A percentile compares a stretch with the other conserved stretches of the same genome.
These are phyloP conservation scores for Leishmania tarentolae DNA, from an alignment of 208 protist genomes.

Conservation along the genomic window DNA sequence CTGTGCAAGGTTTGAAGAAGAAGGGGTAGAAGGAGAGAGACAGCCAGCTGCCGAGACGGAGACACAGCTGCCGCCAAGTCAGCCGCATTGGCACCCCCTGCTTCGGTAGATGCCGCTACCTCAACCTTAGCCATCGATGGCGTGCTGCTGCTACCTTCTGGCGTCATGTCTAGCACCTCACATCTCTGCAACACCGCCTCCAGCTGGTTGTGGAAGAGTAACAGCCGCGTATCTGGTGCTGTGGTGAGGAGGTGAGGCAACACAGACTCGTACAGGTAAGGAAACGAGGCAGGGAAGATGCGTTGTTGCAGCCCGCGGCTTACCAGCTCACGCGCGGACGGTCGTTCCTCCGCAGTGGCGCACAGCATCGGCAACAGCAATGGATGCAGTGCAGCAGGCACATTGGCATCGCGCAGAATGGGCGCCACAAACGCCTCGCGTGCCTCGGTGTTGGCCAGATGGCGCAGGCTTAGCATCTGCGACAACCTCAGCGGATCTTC, in stretches of 20 bases:
- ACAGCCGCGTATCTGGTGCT: conserved; percentile 48
- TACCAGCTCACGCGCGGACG: conserved; percentile 52
- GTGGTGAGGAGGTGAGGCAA: conserved; percentile 55
- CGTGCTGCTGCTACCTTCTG: neutral
- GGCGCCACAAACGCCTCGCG: conserved; percentile 18
- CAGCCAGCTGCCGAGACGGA: conserved; percentile 8
- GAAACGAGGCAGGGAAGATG: conserved; percentile 62
- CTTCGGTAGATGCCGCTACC: neutral
- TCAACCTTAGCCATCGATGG: neutral
- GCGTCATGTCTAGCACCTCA: neutral
- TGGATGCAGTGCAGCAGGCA: conserved; percentile 16
- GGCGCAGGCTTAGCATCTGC: conserved; percentile 60
- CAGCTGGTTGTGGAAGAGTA: conserved; percentile 43
- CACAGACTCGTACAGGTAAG: conserved; percentile 39
- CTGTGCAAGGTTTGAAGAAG: conserved; percentile 50
- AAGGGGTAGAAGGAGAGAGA: conserved; percentile 50
- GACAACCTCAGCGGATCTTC: conserved; percentile 70
- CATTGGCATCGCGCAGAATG: conserved; percentile 17
- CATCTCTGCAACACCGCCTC: conserved; percentile 13
- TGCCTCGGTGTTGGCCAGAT: conserved; percentile 16
- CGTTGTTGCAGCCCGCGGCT: conserved; percentile 14
- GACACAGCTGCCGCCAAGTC: neutral
- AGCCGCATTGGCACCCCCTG: neutral
- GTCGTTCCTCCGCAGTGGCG: conserved; percentile 29
- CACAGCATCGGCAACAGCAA: conserved; percentile 44